Evolutionary conservation across 148 eudicot genomes (phyloP).

Genomic region (Rhododendron griersonianum): DNA sequence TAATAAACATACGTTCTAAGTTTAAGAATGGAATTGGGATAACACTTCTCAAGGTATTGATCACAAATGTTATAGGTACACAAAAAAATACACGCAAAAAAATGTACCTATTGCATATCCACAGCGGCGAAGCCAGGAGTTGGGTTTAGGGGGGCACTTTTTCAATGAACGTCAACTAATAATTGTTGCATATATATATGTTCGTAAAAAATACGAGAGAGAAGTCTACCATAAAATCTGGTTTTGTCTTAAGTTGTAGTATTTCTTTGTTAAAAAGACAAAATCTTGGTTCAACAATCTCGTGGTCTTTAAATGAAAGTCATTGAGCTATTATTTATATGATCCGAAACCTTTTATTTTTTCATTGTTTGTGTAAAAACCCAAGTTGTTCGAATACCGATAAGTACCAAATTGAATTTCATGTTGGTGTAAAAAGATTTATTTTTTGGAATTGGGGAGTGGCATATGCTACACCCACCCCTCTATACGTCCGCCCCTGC

Average conservation of each 20-base stretch:
- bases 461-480: too few relatives aligned
- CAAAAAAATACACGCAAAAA: too few relatives aligned
- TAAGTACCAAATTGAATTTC: background rate
- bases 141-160: too few relatives aligned
- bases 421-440: background rate
- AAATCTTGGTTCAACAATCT: background rate
- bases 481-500: too few relatives aligned
- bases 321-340: background rate
- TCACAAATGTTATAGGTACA: too few relatives aligned
- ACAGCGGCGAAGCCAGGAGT: too few relatives aligned
- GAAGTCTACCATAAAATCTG: background rate
- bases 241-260: too few relatives aligned
- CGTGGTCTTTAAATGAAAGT: background rate
- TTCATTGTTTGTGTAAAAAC: background rate
- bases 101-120: too few relatives aligned
- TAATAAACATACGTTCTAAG: background rate
- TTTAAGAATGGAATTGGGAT: background rate
- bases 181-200: too few relatives aligned
- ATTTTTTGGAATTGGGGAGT: too few relatives aligned
- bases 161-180: too few relatives aligned
- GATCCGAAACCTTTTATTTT: too few relatives aligned
- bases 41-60: background rate
- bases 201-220: background rate
- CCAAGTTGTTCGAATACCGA: background rate
- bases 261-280: background rate